A percentile compares a stretch with the other conserved stretches of the same genome.
Evolutionary conservation across 352 stramenopile genomes (phyloP).

Genomic region (Phytopythium kandeliae): DNA sequence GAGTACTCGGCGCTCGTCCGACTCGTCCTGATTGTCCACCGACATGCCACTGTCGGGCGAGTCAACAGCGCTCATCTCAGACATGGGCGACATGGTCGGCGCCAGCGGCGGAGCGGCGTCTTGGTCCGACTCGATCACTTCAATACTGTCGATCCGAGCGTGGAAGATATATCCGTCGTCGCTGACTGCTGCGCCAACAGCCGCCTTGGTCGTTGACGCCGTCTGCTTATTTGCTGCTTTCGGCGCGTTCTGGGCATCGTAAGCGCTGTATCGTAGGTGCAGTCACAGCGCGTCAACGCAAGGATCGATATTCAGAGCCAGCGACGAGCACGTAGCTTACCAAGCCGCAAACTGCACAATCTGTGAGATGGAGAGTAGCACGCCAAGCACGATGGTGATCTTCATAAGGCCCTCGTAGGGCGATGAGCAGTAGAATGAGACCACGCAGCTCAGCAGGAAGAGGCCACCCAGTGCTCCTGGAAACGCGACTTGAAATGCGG

Average conservation of each 20-base stretch:
- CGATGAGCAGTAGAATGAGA: conserved; percentile 66
- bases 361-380: conserved; percentile 72
- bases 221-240: conserved; percentile 10
- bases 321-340: conserved; percentile 15
- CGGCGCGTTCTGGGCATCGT: conserved; percentile 18
- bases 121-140: conserved; percentile 61
- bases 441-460: conserved; percentile 69
- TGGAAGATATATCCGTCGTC: conserved; percentile 39
- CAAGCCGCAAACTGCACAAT: conserved; percentile 59
- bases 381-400: conserved; percentile 79
- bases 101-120: conserved; percentile 20
- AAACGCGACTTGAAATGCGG: conserved; percentile 61
- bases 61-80: conserved; percentile 8
- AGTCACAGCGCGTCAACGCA: background rate
- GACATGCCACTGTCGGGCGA: conserved; percentile 8
- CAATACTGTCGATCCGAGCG: conserved; percentile 52
- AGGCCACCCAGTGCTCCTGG: conserved; percentile 56
- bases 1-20: conserved; percentile 18
- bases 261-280: conserved; percentile 17
- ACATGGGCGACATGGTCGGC: conserved; percentile 19
- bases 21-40: conserved; percentile 9
- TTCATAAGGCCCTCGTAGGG: conserved; percentile 83
- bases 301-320: background rate
- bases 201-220: conserved; percentile 9
- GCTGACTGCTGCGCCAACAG: conserved; percentile 11